phyloP scores from a whole-genome alignment of 1,284 basidiomycete genomes.

The Heterobasidion parviporum region DNA sequence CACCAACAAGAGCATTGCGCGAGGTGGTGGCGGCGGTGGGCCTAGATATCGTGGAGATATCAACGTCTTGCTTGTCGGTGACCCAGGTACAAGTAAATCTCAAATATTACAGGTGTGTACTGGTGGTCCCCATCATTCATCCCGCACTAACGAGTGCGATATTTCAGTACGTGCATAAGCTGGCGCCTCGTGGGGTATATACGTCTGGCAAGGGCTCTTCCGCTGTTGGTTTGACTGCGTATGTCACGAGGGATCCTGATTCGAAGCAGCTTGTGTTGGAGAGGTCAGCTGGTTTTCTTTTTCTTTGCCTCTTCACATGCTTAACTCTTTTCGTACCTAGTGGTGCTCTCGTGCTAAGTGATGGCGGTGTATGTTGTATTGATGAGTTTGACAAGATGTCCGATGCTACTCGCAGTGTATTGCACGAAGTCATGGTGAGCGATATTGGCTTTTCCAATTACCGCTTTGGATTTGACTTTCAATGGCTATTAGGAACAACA shows the following conservation, averaged over 20 bases:
- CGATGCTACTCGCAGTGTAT: slow-evolving; percentile 89
- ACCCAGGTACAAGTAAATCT: slow-evolving; percentile 96
- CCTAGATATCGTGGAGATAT: slow-evolving; percentile 97
- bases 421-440: slow-evolving; percentile 97
- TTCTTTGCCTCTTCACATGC: neutral
- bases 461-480: neutral
- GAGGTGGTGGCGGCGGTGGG: slow-evolving; percentile 91
- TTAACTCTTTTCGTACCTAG: slow-evolving; percentile 28
- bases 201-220: slow-evolving; percentile 97
- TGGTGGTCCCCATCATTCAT: neutral
- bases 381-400: slow-evolving; percentile 99
- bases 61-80: slow-evolving; percentile 94
- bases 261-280: slow-evolving; percentile 97
- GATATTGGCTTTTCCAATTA: neutral
- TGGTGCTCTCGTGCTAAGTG: slow-evolving; percentile 93
- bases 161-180: slow-evolving; percentile 92
- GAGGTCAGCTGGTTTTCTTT: slow-evolving; percentile 42
- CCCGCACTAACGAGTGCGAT: neutral
- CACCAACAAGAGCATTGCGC: slow-evolving; percentile 91
- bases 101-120: slow-evolving; percentile 77
- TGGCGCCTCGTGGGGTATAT: slow-evolving; percentile 95
- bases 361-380: slow-evolving; percentile 98
- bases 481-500: slow-evolving; percentile 79
- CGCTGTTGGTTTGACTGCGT: slow-evolving; percentile 96
- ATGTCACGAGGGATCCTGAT: slow-evolving; percentile 96